phyloP scores from a whole-genome alignment of 768 basidiomycete species.

The Hemileccinum impolitum region DNA sequence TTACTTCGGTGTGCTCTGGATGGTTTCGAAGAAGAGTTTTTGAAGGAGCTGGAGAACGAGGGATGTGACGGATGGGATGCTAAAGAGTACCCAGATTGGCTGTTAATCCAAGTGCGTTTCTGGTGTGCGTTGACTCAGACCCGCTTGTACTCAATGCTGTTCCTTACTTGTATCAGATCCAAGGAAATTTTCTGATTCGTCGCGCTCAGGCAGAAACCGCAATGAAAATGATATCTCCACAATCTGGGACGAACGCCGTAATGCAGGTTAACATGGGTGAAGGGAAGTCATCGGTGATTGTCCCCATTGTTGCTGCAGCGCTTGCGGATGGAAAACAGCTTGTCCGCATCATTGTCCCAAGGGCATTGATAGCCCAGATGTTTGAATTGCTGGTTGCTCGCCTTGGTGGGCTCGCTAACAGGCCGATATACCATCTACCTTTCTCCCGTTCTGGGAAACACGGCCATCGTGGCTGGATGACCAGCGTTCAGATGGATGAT shows the following conservation, averaged over 20 bases:
- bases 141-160: not conserved
- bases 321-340: conserved; percentile 24
- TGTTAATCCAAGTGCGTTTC: conserved; percentile 38
- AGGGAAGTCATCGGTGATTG: not conserved
- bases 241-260: not conserved
- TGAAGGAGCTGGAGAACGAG: conserved; percentile 15
- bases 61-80: conserved; percentile 19
- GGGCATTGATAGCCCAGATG: not conserved
- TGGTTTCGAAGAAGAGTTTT: too few species aligned
- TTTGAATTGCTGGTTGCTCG: conserved; percentile 16
- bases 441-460: conserved; percentile 18
- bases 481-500: not conserved
- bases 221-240: not conserved
- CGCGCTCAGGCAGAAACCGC: conserved; percentile 13
- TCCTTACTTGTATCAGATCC: not conserved
- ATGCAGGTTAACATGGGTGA: too few species aligned
- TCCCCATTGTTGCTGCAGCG: conserved; percentile 28
- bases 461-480: not conserved
- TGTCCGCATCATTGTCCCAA: conserved; percentile 22
- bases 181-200: too few species aligned
- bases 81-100: conserved; percentile 35
- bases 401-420: conserved; percentile 35
- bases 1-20: too few species aligned
- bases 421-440: not conserved
- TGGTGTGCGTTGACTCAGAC: not conserved